Evolutionary conservation across 768 basidiomycete genomes (phyloP).

Genomic region (Amanita molliuscula): DNA sequence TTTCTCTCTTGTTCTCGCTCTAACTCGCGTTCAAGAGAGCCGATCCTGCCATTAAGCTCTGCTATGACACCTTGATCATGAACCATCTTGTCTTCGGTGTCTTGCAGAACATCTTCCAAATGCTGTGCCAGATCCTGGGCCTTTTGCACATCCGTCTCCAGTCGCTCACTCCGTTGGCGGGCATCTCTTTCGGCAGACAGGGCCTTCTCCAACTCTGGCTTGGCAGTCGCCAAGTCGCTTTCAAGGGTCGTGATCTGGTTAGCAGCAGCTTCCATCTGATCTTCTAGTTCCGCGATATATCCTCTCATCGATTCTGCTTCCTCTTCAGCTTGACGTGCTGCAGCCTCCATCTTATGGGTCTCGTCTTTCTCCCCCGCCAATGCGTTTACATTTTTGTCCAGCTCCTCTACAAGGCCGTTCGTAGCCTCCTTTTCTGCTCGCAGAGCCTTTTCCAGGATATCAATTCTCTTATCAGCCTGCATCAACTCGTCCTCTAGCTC

Average conservation of each 20-base stretch:
- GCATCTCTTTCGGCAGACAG: constrained; percentile 38
- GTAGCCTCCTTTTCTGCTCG: constrained; percentile 39
- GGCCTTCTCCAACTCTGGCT: constrained; percentile 21
- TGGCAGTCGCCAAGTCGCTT: constrained; percentile 36
- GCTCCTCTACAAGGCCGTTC: constrained; percentile 33
- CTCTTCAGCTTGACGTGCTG: constrained; percentile 27
- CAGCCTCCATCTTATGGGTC: constrained; percentile 22
- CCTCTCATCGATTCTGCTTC: constrained; percentile 39
- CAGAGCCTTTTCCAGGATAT: constrained; percentile 47
- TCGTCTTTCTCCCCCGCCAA: constrained; percentile 20
- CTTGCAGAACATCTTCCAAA: constrained; percentile 69
- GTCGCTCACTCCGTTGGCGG: constrained; percentile 35
- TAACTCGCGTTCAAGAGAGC: constrained; percentile 38
- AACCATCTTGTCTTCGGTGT: constrained; percentile 60
- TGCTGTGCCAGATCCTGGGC: constrained; percentile 49
- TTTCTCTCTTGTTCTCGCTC: constrained; percentile 35
- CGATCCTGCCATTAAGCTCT: constrained; percentile 39
- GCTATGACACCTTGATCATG: constrained; percentile 46
- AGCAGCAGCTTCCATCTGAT: constrained; percentile 39
- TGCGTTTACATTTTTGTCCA: constrained; percentile 26
- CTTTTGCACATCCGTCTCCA: constrained; percentile 42
- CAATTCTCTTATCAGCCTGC: constrained; percentile 38
- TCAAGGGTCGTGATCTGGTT: constrained; percentile 50
- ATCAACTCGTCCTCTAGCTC: constrained; percentile 55
- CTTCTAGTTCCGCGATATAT: constrained; percentile 51